Conservation (phyloP, 2,329 filamentous ascomycete genomes). For the Talaromyces sp. region DNA sequence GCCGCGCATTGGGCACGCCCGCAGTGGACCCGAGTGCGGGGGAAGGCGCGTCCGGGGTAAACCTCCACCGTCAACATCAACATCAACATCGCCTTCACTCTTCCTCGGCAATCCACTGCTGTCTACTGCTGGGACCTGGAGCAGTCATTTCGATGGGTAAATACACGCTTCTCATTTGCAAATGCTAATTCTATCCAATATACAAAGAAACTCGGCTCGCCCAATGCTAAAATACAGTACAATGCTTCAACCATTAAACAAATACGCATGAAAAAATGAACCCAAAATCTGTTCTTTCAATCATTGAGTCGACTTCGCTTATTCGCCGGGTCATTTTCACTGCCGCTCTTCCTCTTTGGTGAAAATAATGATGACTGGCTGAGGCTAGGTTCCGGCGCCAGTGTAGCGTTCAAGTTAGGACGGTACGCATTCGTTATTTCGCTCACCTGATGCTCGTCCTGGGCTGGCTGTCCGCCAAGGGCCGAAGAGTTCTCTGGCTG, state of each 20-base stretch:
- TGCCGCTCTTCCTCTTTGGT: background rate
- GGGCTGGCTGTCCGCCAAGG: no score
- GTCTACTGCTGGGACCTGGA: no score
- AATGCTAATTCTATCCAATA: background rate
- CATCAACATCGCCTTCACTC: background rate
- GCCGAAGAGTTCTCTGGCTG: no score
- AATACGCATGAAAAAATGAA: no score
- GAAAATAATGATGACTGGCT: background rate
- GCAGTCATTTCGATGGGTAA: no score
- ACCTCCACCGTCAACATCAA: background rate
- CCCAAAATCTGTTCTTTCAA: no score
- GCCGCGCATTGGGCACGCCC: background rate
- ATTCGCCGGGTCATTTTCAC: no score
- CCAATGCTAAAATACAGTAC: background rate
- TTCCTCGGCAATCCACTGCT: background rate
- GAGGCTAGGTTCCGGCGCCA: no score
- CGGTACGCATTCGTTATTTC: no score
- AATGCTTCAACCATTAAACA: background rate
- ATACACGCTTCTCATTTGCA: no score
- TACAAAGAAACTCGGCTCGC: background rate
- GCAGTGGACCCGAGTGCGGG: background rate
- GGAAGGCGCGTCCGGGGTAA: background rate
- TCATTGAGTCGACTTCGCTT: background rate
- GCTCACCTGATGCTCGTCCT: no score
- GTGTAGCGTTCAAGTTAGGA: no score